Base-by-base conservation (phyloP, 2,329 filamentous ascomycete species). In the Coniochaeta sp. region DNA sequence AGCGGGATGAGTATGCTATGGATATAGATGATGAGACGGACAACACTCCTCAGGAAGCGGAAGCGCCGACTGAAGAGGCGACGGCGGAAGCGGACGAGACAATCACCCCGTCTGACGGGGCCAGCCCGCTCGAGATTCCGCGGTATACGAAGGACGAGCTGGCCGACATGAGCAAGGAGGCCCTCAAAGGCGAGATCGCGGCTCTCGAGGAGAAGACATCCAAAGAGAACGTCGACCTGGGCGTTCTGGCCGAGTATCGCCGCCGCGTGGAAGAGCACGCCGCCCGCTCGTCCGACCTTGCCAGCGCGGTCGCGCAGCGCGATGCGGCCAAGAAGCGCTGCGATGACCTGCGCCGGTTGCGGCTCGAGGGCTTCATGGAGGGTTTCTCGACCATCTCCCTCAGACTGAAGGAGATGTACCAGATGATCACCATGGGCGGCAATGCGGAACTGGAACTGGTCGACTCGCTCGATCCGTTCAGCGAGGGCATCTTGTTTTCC, bases 371-470 rank as follows among this genome's bases (percentile, higher is more conserved):
- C 38, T 99, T 99, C 82, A 98, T 98, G 93, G 91, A 96, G 71
- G 95, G 96, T 42, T 98, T 99, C 78, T 89, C 89, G 69, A 89
- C 86, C 63, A 99, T 99, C 74, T 98, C 93, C 1, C 81, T 97
- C 26, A 89, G 93, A 0, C 81, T 99, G 54, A 99, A 99, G 79
- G 95, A 99, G 71, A 99, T 99, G 95, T 99, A 99, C 77, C 95
- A 99, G 73, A 97, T 99, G 93, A 99, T 99, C 73, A 99, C 95
- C 24, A 98, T 99, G 92, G 95, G 95, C 63, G 95, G 95, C 60
- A 99, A 99, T 69, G 95, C 95, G 0, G 95, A 99, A 77, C 84
- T 99, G 14, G 96, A 99, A 74, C 86, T 99, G 26, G 95, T 99
- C 44, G 95, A 99, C 77, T 93, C 89, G 19, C 80, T 99, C 2